Evolutionary conservation across 495 filamentous ascomycete genomes (phyloP).

Genomic region (Penicillium pulvis): DNA sequence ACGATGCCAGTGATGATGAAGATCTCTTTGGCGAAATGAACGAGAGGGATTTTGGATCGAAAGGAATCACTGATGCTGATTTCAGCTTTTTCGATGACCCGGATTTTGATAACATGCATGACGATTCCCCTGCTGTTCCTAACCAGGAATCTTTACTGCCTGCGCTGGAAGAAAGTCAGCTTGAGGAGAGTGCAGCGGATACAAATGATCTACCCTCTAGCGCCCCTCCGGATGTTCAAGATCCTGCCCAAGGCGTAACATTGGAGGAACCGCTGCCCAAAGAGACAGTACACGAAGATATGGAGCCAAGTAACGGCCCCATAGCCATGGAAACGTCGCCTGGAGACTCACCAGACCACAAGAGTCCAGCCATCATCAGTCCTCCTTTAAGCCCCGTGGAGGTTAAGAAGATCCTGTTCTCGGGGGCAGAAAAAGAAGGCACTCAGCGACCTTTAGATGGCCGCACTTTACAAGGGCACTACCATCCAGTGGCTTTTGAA

Average conservation of each 20-base stretch:
- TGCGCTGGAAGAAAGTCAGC: slow-evolving; percentile 14
- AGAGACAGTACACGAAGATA: neutral
- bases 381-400: slow-evolving; percentile 53
- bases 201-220: neutral
- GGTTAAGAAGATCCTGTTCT: slow-evolving; percentile 51
- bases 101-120: slow-evolving; percentile 40
- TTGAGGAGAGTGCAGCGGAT: slow-evolving; percentile 12
- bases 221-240: neutral
- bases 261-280: neutral
- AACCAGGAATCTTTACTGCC: slow-evolving; percentile 15
- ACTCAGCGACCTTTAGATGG: slow-evolving; percentile 7
- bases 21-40: slow-evolving; percentile 72
- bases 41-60: slow-evolving; percentile 76
- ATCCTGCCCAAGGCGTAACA: neutral
- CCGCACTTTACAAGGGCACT: slow-evolving; percentile 42
- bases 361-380: slow-evolving; percentile 40
- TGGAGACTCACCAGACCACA: slow-evolving; percentile 23
- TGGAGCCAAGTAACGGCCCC: slow-evolving; percentile 10
- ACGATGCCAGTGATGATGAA: slow-evolving; percentile 55
- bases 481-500: slow-evolving; percentile 51
- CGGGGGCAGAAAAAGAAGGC: slow-evolving; percentile 24
- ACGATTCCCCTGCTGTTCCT: slow-evolving; percentile 13
- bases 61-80: slow-evolving; percentile 83
- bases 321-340: slow-evolving; percentile 6
- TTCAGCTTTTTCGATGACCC: slow-evolving; percentile 88